A percentile compares a stretch with the other conserved stretches of the same genome.
These are phyloP conservation scores for Isoetes taiwanensis DNA, from an alignment of 75 land plant species.

Conservation along the genomic window DNA sequence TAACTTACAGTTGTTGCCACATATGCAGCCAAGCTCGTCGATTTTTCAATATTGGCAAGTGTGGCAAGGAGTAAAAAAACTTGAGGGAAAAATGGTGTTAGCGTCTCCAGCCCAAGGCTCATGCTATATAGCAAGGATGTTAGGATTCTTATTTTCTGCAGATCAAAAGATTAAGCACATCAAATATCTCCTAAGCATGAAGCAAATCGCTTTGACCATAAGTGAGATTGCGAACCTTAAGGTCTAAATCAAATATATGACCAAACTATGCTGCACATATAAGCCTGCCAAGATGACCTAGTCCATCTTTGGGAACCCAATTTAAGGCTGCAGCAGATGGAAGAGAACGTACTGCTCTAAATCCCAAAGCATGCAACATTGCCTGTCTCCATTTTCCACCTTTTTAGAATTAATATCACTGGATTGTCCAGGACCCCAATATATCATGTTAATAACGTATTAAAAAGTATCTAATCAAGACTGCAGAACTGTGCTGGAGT, in stretches of 20 bases:
- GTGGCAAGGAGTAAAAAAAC: constrained; percentile 58
- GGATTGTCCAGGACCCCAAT: too few species aligned
- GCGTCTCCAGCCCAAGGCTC: constrained; percentile 59
- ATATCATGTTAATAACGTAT: too few species aligned
- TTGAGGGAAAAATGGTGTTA: constrained; percentile 48
- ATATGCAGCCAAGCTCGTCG: constrained; percentile 47
- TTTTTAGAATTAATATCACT: too few species aligned
- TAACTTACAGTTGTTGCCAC: constrained; percentile 46
- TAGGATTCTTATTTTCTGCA: constrained; percentile 59
- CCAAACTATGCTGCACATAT: constrained; percentile 46
- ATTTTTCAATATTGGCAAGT: constrained; percentile 51
- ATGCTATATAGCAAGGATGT: constrained; percentile 54
- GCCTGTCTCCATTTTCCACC: constrained; percentile 32
- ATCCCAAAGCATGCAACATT: constrained; percentile 62
- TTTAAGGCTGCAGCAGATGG: constrained; percentile 61
- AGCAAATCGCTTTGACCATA: too few species aligned
- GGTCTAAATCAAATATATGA: constrained; percentile 55
- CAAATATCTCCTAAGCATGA: too few species aligned
- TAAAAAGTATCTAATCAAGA: too few species aligned
- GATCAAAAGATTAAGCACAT: too few species aligned
- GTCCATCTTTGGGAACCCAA: constrained; percentile 74
- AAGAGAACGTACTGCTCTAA: constrained; percentile 42
- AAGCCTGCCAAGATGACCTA: constrained; percentile 49
- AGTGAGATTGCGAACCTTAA: too few species aligned
- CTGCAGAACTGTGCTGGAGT: too few species aligned